Conservation (phyloP, 257 asterid species). For the Eustoma russellianum region DNA sequence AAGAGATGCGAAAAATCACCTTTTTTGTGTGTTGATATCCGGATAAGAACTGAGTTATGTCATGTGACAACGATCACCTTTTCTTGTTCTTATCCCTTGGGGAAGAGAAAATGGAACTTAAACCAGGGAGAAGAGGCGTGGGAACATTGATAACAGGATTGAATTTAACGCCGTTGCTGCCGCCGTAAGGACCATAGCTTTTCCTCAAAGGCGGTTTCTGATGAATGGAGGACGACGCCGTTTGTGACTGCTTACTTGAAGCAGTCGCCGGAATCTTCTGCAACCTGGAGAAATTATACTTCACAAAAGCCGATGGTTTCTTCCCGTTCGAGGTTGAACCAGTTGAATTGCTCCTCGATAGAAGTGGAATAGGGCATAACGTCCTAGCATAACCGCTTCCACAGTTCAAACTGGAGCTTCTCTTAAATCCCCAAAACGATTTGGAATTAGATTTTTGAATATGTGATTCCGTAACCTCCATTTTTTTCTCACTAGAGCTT, state of each 20-base stretch:
- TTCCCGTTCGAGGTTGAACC: slow-evolving; percentile 52
- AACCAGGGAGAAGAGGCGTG: slow-evolving; percentile 49
- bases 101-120: slow-evolving; percentile 58
- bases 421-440: slow-evolving; percentile 61
- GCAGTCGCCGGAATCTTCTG: slow-evolving; percentile 24
- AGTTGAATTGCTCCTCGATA: slow-evolving; percentile 66
- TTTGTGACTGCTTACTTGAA: slow-evolving; percentile 20
- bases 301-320: slow-evolving; percentile 29
- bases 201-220: slow-evolving; percentile 72
- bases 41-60: too few relatives aligned
- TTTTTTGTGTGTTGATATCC: too few relatives aligned
- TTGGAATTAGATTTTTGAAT: slow-evolving; percentile 23
- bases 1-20: background rate
- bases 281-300: slow-evolving; percentile 28
- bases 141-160: slow-evolving; percentile 66
- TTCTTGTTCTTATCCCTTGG: slow-evolving; percentile 58
- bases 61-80: too few relatives aligned
- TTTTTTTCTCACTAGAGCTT: slow-evolving; percentile 8
- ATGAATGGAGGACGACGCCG: slow-evolving; percentile 13
- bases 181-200: slow-evolving; percentile 20
- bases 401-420: slow-evolving; percentile 62
- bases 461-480: slow-evolving; percentile 14
- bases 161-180: slow-evolving; percentile 23
- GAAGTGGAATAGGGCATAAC: slow-evolving; percentile 56
- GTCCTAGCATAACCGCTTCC: slow-evolving; percentile 64